These are phyloP conservation scores for Blastobotrys attinorum DNA, from an alignment of 805 yeast species.

Conservation along the genomic window DNA sequence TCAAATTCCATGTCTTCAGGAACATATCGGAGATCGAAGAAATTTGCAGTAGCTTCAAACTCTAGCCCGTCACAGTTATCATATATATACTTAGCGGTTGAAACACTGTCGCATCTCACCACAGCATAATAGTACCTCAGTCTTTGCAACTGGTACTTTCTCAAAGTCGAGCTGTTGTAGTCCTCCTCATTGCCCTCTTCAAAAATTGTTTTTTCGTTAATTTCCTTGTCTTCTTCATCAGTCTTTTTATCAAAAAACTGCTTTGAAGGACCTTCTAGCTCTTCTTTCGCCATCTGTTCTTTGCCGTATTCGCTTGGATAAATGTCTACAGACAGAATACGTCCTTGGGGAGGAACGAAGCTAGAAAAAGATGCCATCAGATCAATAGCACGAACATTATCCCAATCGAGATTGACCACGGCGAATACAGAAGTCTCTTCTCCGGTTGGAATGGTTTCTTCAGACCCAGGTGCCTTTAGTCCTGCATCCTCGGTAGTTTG, in stretches of 20 bases:
- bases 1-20: slow-evolving; percentile 91
- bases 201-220: slow-evolving; percentile 62
- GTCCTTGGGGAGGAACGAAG: slow-evolving; percentile 60
- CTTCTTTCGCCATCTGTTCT: slow-evolving; percentile 83
- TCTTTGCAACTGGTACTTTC: slow-evolving; percentile 88
- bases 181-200: slow-evolving; percentile 83
- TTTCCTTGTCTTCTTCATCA: slow-evolving; percentile 36
- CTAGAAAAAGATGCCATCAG: slow-evolving; percentile 81
- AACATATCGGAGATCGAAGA: slow-evolving; percentile 84
- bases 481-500: slow-evolving; percentile 3
- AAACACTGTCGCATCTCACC: slow-evolving; percentile 67
- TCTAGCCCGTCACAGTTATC: slow-evolving; percentile 91
- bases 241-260: slow-evolving; percentile 53
- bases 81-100: slow-evolving; percentile 68
- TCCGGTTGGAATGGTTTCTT: slow-evolving; percentile 62
- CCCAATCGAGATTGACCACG: slow-evolving; percentile 97
- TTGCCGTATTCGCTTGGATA: slow-evolving; percentile 82
- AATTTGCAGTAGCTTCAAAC: slow-evolving; percentile 90
- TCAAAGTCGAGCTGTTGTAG: slow-evolving; percentile 72
- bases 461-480: slow-evolving; percentile 14
- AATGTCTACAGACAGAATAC: slow-evolving; percentile 58
- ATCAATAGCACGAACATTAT: slow-evolving; percentile 79
- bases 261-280: slow-evolving; percentile 84
- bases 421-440: slow-evolving; percentile 81
- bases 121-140: slow-evolving; percentile 90